phyloP scores from a whole-genome alignment of 2,329 filamentous ascomycete genomes.

The Xylaria sp. region DNA sequence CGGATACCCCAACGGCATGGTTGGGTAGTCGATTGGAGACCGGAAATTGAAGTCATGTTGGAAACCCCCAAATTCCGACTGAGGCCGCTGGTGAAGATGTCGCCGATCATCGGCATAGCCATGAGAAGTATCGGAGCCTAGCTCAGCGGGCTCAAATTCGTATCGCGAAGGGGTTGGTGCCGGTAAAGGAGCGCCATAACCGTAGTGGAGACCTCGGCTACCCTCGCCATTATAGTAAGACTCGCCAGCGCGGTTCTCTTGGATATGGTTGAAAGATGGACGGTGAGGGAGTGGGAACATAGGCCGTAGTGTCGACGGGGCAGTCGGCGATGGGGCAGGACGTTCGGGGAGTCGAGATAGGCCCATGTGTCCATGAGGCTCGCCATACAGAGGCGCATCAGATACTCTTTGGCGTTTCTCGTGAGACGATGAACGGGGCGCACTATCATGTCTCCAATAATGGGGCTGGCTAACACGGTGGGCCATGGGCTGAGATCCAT shows the following conservation, averaged over 20 bases:
- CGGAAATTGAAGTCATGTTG: slow-evolving; percentile 26
- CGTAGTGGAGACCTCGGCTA: slow-evolving; percentile 19
- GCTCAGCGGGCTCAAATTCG: slow-evolving; percentile 19
- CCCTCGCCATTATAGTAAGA: slow-evolving; percentile 28
- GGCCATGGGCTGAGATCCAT: slow-evolving; percentile 28
- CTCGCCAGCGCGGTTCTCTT: slow-evolving; percentile 38
- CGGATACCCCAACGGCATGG: slow-evolving; percentile 18
- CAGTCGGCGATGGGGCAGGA: slow-evolving; percentile 3
- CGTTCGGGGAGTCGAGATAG: slow-evolving; percentile 14
- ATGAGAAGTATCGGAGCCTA: slow-evolving; percentile 22
- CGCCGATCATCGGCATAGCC: slow-evolving; percentile 25
- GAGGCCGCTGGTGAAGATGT: slow-evolving; percentile 35
- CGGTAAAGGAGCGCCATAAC: slow-evolving; percentile 27
- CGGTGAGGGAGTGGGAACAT: slow-evolving; percentile 35
- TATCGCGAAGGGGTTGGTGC: slow-evolving; percentile 28
- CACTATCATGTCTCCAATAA: slow-evolving; percentile 20
- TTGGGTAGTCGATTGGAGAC: slow-evolving; percentile 18
- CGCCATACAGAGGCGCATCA: slow-evolving; percentile 26
- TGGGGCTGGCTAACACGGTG: slow-evolving; percentile 35
- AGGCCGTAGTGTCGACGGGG: slow-evolving; percentile 20
- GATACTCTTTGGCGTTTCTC: slow-evolving; percentile 37
- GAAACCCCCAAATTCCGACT: slow-evolving; percentile 31
- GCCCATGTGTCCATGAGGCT: slow-evolving; percentile 19
- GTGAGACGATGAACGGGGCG: slow-evolving; percentile 21
- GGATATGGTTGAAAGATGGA: slow-evolving; percentile 39